Evolutionary conservation across 441 rosid species (phyloP).

Genomic region (Euphorbia celastroides): DNA sequence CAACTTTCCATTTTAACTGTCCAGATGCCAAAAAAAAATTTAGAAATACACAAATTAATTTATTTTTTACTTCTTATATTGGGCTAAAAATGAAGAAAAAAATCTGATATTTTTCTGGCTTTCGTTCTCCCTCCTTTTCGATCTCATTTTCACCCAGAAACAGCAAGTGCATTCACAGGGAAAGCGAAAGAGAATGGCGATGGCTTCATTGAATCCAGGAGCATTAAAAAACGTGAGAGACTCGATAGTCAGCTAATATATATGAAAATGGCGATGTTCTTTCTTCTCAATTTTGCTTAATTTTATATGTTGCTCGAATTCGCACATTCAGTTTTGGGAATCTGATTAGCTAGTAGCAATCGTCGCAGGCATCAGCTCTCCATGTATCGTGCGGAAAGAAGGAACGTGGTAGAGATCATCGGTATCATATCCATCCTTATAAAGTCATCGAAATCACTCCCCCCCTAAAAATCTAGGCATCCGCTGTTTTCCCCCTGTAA

Average conservation of each 20-base stretch:
- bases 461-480: constrained; percentile 89
- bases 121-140: neutral
- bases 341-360: neutral
- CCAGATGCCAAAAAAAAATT: too few species aligned
- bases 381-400: constrained; percentile 56
- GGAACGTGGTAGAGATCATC: constrained; percentile 60
- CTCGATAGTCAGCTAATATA: too few species aligned
- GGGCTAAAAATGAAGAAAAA: neutral
- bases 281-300: neutral
- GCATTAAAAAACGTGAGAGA: constrained; percentile 42
- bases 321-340: neutral
- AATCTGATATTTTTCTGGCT: constrained; percentile 22
- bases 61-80: neutral
- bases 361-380: constrained; percentile 30
- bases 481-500: constrained; percentile 71
- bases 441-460: constrained; percentile 89
- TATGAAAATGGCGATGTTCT: too few species aligned
- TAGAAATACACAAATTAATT: neutral
- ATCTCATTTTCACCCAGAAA: neutral
- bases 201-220: constrained; percentile 36
- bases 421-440: constrained; percentile 46
- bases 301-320: neutral
- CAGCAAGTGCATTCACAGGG: neutral
- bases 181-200: constrained; percentile 37
- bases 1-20: too few species aligned